Percentiles rank a stretch among this genome's conserved stretches.
Evolutionary conservation across 2,329 filamentous ascomycete genomes (phyloP).

Genomic region (Fusarium protoensiforme): DNA sequence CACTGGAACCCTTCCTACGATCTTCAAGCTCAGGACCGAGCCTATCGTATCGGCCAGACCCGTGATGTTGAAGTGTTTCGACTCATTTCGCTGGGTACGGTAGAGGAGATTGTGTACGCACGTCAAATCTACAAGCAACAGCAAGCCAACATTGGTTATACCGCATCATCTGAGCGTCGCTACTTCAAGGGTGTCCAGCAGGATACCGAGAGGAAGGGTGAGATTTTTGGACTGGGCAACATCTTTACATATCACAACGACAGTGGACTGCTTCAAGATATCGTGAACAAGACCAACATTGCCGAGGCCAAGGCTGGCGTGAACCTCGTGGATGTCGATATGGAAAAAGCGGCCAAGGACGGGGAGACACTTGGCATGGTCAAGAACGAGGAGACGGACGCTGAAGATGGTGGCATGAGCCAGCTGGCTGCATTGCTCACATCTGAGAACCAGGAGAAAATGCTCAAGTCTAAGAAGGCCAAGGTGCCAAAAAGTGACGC

Average conservation of each 20-base stretch:
- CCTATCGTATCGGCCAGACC: conserved; percentile 93
- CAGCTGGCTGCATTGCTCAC: conserved; percentile 72
- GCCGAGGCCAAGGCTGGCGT: conserved; percentile 92
- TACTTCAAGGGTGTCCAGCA: conserved; percentile 97
- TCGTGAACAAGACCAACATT: conserved; percentile 98
- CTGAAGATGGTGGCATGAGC: conserved; percentile 75
- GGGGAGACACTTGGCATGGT: conserved; percentile 57
- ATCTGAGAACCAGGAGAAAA: conserved; percentile 58
- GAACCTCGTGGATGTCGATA: conserved; percentile 79
- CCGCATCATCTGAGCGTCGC: conserved; percentile 87
- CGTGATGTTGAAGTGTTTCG: conserved; percentile 96
- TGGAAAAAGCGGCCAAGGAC: conserved; percentile 69
- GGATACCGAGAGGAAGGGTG: conserved; percentile 82
- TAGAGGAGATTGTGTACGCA: conserved; percentile 97
- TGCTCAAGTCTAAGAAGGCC: conserved; percentile 48
- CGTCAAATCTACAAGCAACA: conserved; percentile 99
- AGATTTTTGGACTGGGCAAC: conserved; percentile 92
- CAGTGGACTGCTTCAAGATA: conserved; percentile 87
- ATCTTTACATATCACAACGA: conserved; percentile 85
- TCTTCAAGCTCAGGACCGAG: conserved; percentile 93
- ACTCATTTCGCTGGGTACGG: conserved; percentile 88
- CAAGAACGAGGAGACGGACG: conserved; percentile 62
- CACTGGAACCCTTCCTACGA: conserved; percentile 98
- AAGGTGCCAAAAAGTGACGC: conserved; percentile 71
- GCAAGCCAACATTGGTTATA: conserved; percentile 97